phyloP scores from a whole-genome alignment of 139 green algal species.

The Chlamydomonas eustigma region DNA sequence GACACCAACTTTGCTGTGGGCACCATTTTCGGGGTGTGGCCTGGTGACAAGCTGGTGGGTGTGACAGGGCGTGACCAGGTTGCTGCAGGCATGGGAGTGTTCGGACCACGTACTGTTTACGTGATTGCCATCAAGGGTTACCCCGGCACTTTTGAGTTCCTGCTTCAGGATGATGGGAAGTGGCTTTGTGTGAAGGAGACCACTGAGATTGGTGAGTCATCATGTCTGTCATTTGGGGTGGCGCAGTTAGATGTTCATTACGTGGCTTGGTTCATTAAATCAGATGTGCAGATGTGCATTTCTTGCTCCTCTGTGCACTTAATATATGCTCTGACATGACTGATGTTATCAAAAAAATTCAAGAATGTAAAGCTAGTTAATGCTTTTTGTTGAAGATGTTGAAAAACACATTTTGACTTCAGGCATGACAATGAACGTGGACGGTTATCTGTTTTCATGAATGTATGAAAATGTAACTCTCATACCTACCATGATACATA shows the following conservation, averaged over 20 bases:
- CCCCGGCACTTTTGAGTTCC: slow-evolving; percentile 91
- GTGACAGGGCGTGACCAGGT: slow-evolving; percentile 78
- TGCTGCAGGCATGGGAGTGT: slow-evolving; percentile 87
- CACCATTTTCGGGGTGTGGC: slow-evolving; percentile 94
- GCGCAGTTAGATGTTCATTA: no score
- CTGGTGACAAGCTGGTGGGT: slow-evolving; percentile 73
- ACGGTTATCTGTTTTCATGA: no score
- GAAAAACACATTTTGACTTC: no score
- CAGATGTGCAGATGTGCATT: slow-evolving; percentile 3
- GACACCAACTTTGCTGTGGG: slow-evolving; percentile 96
- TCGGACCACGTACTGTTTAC: slow-evolving; percentile 88
- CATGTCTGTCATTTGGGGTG: no score
- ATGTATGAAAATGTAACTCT: no score
- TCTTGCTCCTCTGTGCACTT: not conserved
- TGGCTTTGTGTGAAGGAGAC: slow-evolving; percentile 96
- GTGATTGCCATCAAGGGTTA: slow-evolving; percentile 83
- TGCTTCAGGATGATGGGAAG: slow-evolving; percentile 95
- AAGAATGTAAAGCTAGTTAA: no score
- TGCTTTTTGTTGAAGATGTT: no score
- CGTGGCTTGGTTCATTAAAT: no score
- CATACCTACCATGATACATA: no score
- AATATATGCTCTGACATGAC: not conserved
- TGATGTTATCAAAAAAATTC: no score
- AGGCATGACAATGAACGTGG: no score
- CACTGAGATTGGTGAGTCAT: slow-evolving; percentile 72